phyloP scores from a whole-genome alignment of 2,329 filamentous ascomycete species.

The Colletotrichum sp. region DNA sequence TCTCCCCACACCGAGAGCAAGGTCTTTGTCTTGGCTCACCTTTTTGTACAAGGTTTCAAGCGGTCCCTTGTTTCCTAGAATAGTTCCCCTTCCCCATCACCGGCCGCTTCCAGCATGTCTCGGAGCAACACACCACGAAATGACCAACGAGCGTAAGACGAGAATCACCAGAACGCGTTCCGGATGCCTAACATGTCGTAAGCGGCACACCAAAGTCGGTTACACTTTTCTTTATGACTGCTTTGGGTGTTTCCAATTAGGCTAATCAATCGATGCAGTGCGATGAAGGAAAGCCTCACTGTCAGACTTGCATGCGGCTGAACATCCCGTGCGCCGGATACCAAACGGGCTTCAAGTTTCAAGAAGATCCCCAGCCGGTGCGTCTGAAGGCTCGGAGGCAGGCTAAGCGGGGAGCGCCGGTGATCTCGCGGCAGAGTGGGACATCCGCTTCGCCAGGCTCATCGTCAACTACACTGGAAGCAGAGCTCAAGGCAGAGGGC shows the following conservation, averaged over 20 bases:
- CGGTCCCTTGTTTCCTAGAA: neutral
- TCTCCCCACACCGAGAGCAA: neutral
- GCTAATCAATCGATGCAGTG: neutral
- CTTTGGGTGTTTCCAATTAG: neutral
- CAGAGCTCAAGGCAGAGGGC: neutral
- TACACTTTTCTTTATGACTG: neutral
- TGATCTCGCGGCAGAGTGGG: fast-evolving
- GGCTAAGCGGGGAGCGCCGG: neutral
- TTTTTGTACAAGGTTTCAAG: neutral
- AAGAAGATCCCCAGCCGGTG: neutral
- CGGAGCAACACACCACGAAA: neutral
- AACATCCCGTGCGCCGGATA: neutral
- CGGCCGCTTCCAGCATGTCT: neutral
- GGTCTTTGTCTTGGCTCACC: neutral
- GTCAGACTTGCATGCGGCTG: neutral
- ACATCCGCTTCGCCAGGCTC: neutral
- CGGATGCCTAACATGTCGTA: neutral
- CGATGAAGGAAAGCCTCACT: neutral
- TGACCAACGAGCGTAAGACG: neutral
- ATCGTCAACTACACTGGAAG: neutral
- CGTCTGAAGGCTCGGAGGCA: neutral
- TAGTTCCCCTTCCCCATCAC: neutral
- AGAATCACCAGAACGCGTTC: neutral
- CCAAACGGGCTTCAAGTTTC: neutral
- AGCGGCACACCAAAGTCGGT: neutral